A percentile compares a stretch with the other conserved stretches of the same genome.
phyloP scores from a whole-genome alignment of 2,329 filamentous ascomycete species.

The Aspergillus sp. region DNA sequence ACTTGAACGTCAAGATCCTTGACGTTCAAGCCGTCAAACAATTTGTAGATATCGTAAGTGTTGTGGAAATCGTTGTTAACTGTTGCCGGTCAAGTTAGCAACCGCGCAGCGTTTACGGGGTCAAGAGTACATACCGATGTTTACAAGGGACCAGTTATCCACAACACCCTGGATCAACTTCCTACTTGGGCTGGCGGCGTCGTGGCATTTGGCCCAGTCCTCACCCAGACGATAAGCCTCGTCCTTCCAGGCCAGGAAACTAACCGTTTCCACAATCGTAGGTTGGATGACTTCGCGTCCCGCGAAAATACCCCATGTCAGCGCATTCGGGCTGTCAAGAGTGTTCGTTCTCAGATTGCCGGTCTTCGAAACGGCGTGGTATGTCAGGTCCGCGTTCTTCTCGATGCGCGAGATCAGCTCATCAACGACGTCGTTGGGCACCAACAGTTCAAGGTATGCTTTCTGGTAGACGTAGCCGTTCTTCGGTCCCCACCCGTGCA shows the following conservation, averaged over 20 bases:
- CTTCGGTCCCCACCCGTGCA: conserved; percentile 88
- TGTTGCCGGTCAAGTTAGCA: conserved; percentile 32
- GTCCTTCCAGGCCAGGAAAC: conserved; percentile 97
- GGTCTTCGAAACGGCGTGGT: conserved; percentile 82
- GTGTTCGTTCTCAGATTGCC: conserved; percentile 81
- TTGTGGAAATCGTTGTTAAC: conserved; percentile 98
- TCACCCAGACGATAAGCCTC: conserved; percentile 88
- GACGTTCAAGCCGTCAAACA: conserved; percentile 66
- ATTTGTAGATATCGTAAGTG: conserved; percentile 69
- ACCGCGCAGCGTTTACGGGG: background rate
- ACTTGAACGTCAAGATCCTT: conserved; percentile 31
- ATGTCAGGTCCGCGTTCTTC: conserved; percentile 74
- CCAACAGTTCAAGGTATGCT: conserved; percentile 86
- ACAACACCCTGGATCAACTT: conserved; percentile 75
- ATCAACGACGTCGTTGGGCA: conserved; percentile 70
- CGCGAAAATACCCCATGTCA: conserved; percentile 98
- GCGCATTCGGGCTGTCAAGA: conserved; percentile 81
- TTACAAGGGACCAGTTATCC: conserved; percentile 87
- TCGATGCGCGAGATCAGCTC: conserved; percentile 74
- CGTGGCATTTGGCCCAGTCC: conserved; percentile 91
- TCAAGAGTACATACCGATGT: conserved; percentile 64
- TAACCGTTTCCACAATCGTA: conserved; percentile 97
- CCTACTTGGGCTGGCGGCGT: conserved; percentile 67
- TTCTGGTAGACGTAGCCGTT: conserved; percentile 99
- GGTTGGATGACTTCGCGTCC: conserved; percentile 99